Evolutionary conservation across 2,329 filamentous ascomycete genomes (phyloP), one percentile per base, ranked within the genome.

Genomic region (Alternaria triticina): DNA sequence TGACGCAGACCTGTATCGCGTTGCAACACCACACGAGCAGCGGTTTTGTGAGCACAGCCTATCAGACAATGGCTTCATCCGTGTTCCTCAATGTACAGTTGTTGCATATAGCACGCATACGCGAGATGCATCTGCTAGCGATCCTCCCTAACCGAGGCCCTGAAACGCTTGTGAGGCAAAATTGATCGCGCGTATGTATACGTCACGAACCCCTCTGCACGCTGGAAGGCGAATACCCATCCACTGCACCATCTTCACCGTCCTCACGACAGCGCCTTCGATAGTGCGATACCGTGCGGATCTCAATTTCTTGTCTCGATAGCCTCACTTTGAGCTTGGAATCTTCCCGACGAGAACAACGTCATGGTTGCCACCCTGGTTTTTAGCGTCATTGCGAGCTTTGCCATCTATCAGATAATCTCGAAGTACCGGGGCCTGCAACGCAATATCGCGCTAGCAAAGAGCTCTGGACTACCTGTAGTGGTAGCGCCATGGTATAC

Each of bases 401-500:
- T 81, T 23, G 59, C 75, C 33, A 58, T 79, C 22, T 75, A 78
- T 47, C 57, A 81, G 60, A 57, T 73, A 17, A 63, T 76, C 28
- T 71, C 74, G 57, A 74, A 72, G 23, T 81, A 80, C 69, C 76
- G 76, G 36, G 73, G 71, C 61, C 80, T 82, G 58, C 68, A 69
- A 54, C 76, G 73, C 61, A 84, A 84, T 68, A 70, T 84, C 36
- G 76, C 78, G 6, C 75, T 78, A 17, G 83, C 83, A 25, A 84
- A 83, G 68, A 77, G 74, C 66, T 84, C 82, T 5, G 83, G 83
- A 6, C 62, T 85, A 23, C 82, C 82, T n/a, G 81, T 82, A 56
- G 70, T 84, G 17, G 71, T 79, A 20, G 69, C 71, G 25, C 83
- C 83, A 33, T 73, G 80, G 62, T 79, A 84, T 69, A 75, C 85